A percentile compares a stretch with the other conserved stretches of the same genome.
Conservation (phyloP, 148 eudicot genomes). For the Heliamphora exappendiculata region DNA sequence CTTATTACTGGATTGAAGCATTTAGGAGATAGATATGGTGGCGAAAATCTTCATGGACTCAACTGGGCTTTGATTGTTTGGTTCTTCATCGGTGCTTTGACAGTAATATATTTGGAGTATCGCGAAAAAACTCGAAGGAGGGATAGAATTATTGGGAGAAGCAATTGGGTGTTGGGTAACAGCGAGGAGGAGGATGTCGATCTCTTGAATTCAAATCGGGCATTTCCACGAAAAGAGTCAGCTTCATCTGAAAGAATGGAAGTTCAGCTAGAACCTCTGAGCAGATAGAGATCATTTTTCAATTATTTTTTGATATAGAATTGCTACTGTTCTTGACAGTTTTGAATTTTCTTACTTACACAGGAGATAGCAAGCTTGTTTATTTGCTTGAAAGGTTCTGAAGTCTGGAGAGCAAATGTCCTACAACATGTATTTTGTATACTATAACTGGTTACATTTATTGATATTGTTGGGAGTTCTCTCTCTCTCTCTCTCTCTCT, state of each 20-base stretch:
- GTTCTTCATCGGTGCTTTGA: slow-evolving; percentile 55
- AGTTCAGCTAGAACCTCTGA: slow-evolving; percentile 78
- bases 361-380: slow-evolving; percentile 6
- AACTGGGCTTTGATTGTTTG: slow-evolving; percentile 76
- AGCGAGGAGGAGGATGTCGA: slow-evolving; percentile 74
- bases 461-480: slow-evolving; percentile 9
- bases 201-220: slow-evolving; percentile 48
- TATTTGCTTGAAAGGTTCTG: slow-evolving; percentile 8
- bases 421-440: slow-evolving; percentile 12
- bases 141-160: slow-evolving; percentile 35
- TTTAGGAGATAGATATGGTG: slow-evolving; percentile 77
- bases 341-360: slow-evolving; percentile 11
- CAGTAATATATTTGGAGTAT: slow-evolving; percentile 60
- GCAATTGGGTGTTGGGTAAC: slow-evolving; percentile 79
- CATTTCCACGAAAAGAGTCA: slow-evolving; percentile 42
- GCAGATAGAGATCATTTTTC: slow-evolving; percentile 22
- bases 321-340: not conserved
- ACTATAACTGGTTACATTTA: slow-evolving; percentile 16
- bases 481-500: not conserved
- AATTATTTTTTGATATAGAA: not conserved
- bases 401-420: slow-evolving; percentile 8
- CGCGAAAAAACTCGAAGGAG: slow-evolving; percentile 36
- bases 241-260: slow-evolving; percentile 55
- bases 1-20: slow-evolving; percentile 82
- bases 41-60: slow-evolving; percentile 58